Percentiles rank a stretch among this genome's conserved stretches.
phyloP scores from a whole-genome alignment of 306 rosid genomes.

The Calophaca sinica region DNA sequence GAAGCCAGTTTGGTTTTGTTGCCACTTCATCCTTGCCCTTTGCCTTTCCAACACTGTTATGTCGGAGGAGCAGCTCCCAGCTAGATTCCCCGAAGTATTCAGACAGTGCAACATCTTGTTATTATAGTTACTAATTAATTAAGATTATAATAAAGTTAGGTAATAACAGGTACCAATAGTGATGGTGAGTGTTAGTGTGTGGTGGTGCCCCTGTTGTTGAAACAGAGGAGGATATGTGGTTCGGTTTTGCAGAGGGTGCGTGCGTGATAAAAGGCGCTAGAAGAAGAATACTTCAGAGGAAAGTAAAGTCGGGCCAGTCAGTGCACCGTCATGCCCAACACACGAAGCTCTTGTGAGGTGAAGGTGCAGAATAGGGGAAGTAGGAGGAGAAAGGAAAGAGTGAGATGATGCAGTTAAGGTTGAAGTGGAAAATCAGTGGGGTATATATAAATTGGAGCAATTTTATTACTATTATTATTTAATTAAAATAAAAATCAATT shows the following conservation, averaged over 20 bases:
- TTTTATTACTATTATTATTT: neutral
- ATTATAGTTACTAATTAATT: neutral
- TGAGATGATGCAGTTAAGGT: conserved; percentile 23
- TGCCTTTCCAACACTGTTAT: conserved; percentile 61
- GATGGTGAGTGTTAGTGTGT: too few relatives aligned
- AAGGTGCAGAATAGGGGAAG: neutral
- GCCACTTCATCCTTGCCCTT: conserved; percentile 53
- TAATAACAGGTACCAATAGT: too few relatives aligned
- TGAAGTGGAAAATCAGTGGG: conserved; percentile 31
- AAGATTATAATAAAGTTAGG: neutral
- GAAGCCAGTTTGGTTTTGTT: conserved; percentile 35
- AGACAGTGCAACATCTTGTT: conserved; percentile 57
- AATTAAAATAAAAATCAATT: too few relatives aligned
- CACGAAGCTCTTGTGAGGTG: neutral
- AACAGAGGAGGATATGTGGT: neutral
- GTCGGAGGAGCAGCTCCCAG: conserved; percentile 28
- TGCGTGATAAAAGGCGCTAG: too few relatives aligned
- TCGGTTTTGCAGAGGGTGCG: too few relatives aligned
- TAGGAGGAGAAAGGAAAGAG: too few relatives aligned
- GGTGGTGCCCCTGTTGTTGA: conserved; percentile 3
- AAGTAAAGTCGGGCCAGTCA: neutral
- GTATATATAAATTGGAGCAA: conserved; percentile 37
- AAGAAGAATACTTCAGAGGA: neutral
- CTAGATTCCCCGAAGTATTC: conserved; percentile 38
- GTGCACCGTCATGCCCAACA: conserved; percentile 1